These are phyloP conservation scores for Chrysanthemum makinoi DNA, from an alignment of 129 eudicot species.

Conservation along the genomic window DNA sequence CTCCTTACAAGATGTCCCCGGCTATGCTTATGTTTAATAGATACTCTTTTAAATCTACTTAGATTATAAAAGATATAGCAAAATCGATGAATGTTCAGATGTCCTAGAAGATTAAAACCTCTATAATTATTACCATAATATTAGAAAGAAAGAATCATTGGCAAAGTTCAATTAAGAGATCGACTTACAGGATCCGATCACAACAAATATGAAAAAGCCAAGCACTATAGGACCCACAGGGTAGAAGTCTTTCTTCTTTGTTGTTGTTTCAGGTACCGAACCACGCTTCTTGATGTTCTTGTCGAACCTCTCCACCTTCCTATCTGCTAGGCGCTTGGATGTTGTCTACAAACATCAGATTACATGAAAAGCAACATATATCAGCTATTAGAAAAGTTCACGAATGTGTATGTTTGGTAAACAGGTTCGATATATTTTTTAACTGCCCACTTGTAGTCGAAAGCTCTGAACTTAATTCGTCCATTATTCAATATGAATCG, in stretches of 20 bases:
- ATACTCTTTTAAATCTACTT: too few relatives aligned
- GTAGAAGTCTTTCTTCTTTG: conserved; percentile 48
- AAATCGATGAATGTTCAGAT: not conserved
- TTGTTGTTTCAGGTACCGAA: conserved; percentile 38
- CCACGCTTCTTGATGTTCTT: conserved; percentile 62
- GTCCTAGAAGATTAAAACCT: not conserved
- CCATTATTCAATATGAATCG: not conserved
- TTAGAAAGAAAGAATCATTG: not conserved
- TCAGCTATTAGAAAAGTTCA: not conserved
- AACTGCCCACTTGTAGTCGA: not conserved
- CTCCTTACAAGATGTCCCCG: too few relatives aligned
- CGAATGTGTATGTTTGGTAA: not conserved
- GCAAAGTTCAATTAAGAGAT: not conserved
- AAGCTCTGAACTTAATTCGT: not conserved
- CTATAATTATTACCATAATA: not conserved
- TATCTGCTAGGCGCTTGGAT: conserved; percentile 54
- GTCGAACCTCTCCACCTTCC: conserved; percentile 55
- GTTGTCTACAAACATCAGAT: conserved; percentile 31
- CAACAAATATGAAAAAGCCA: conserved; percentile 57
- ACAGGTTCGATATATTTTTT: not conserved
- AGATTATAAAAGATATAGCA: too few relatives aligned
- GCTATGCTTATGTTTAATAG: too few relatives aligned
- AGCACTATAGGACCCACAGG: conserved; percentile 53
- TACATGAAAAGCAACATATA: not conserved
- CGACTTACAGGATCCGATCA: conserved; percentile 62